Conservation (phyloP, 192 early-diverging fungal genomes). For the Linnemannia zychae region DNA sequence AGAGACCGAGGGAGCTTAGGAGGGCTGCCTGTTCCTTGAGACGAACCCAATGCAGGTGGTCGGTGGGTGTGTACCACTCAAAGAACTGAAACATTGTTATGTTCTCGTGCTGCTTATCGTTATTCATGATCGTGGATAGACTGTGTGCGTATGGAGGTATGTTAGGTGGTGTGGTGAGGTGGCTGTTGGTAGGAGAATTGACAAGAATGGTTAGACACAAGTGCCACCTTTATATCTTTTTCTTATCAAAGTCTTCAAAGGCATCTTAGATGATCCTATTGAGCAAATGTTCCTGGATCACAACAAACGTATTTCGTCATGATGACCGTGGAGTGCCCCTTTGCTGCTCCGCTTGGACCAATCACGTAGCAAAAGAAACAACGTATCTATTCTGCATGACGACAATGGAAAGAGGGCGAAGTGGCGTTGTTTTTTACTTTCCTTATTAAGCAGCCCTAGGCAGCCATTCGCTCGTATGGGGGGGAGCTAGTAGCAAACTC, state of each 20-base stretch:
- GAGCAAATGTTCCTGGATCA: not conserved
- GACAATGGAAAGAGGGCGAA: no score
- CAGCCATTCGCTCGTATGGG: no score
- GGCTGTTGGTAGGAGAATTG: not conserved
- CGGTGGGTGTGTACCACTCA: conserved; percentile 34
- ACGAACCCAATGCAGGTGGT: conserved; percentile 43
- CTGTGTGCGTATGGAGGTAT: not conserved
- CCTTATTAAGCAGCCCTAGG: no score
- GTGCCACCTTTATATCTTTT: not conserved
- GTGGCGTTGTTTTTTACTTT: no score
- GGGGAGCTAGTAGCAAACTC: no score
- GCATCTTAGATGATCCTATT: not conserved
- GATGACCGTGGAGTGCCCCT: not conserved
- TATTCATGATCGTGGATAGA: not conserved
- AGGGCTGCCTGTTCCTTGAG: conserved; percentile 58
- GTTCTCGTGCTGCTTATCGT: conserved; percentile 26
- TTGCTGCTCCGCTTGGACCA: not conserved
- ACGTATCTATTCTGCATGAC: not conserved
- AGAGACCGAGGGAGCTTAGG: conserved; percentile 56
- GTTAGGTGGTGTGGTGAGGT: not conserved
- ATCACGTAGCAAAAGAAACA: not conserved
- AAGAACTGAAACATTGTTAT: conserved; percentile 39
- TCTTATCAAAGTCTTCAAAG: no score
- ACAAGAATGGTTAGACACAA: conserved; percentile 17
- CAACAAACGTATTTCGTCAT: not conserved